phyloP scores from a whole-genome alignment of 2,329 filamentous ascomycete genomes.

The Microcyclospora tardicrescens region DNA sequence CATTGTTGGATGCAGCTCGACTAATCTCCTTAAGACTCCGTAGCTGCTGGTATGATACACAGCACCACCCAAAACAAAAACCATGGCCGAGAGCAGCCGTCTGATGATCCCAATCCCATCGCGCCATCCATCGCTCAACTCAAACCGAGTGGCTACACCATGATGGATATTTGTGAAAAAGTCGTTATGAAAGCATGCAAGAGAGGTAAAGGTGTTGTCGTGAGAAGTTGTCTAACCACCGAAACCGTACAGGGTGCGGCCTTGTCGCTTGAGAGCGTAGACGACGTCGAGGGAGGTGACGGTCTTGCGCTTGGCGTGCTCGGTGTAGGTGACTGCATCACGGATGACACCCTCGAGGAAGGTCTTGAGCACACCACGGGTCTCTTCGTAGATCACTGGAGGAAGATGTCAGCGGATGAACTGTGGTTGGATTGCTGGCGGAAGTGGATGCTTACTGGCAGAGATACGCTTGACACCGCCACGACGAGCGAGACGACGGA shows the following conservation, averaged over 20 bases:
- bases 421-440: slow-evolving; percentile 7
- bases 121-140: slow-evolving; percentile 22
- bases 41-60: slow-evolving; percentile 22
- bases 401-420: slow-evolving; percentile 10
- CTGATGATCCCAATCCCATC: slow-evolving; percentile 13
- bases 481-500: slow-evolving; percentile 96
- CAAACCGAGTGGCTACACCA: slow-evolving; percentile 17
- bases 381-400: slow-evolving; percentile 69
- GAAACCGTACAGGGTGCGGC: slow-evolving; percentile 55
- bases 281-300: slow-evolving; percentile 51
- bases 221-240: slow-evolving; percentile 40
- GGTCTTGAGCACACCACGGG: slow-evolving; percentile 69
- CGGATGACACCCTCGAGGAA: slow-evolving; percentile 73
- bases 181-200: slow-evolving; percentile 24
- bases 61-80: slow-evolving; percentile 8
- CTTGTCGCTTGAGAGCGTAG: slow-evolving; percentile 51
- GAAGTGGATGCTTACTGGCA: slow-evolving; percentile 48
- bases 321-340: slow-evolving; percentile 68
- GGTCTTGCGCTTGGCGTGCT: slow-evolving; percentile 70
- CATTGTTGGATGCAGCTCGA: slow-evolving; percentile 15
- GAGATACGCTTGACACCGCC: slow-evolving; percentile 99
- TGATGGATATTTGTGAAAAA: slow-evolving; percentile 21
- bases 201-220: slow-evolving; percentile 8
- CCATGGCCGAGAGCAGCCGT: slow-evolving; percentile 15
- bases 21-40: slow-evolving; percentile 15